Conservation (phyloP, 2,329 filamentous ascomycete species). For the Nemania sp. region DNA sequence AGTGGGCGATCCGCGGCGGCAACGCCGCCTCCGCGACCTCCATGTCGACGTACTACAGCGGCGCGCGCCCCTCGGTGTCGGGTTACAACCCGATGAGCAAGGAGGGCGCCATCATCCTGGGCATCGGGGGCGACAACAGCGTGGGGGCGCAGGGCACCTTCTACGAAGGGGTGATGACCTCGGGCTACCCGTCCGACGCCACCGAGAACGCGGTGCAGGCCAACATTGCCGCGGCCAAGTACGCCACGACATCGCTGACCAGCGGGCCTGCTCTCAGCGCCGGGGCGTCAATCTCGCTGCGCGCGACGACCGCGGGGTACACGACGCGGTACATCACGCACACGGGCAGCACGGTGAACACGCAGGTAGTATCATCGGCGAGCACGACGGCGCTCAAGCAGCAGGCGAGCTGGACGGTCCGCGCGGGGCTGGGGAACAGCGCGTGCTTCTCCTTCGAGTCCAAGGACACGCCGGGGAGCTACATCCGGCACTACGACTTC, state of each 20-base stretch:
- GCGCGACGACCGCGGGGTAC: conserved; percentile 66
- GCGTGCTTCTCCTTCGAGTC: conserved; percentile 73
- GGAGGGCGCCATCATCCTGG: conserved; percentile 74
- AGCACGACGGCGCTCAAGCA: conserved; percentile 63
- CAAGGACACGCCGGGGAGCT: conserved; percentile 67
- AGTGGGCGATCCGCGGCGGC: conserved; percentile 71
- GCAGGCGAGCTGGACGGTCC: conserved; percentile 66
- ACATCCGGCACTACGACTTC: conserved; percentile 68
- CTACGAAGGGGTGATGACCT: conserved; percentile 74
- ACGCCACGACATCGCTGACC: conserved; percentile 60
- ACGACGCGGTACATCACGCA: conserved; percentile 67
- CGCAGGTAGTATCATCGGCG: conserved; percentile 65
- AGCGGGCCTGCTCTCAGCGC: conserved; percentile 61
- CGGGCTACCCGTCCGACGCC: conserved; percentile 69
- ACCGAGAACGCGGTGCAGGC: conserved; percentile 70
- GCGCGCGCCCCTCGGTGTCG: conserved; percentile 60
- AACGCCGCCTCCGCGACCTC: conserved; percentile 66
- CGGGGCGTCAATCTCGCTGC: conserved; percentile 65
- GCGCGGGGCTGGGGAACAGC: conserved; percentile 66
- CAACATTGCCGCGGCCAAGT: conserved; percentile 70
- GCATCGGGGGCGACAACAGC: conserved; percentile 77
- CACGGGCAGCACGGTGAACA: conserved; percentile 62
- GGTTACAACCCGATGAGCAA: conserved; percentile 74
- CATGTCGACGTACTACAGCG: conserved; percentile 63
- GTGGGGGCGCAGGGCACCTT: conserved; percentile 70